Percentiles rank a stretch among this genome's conserved stretches.
These are phyloP conservation scores for Pholiota adiposa DNA, from an alignment of 1,284 basidiomycete genomes.

Conservation along the genomic window DNA sequence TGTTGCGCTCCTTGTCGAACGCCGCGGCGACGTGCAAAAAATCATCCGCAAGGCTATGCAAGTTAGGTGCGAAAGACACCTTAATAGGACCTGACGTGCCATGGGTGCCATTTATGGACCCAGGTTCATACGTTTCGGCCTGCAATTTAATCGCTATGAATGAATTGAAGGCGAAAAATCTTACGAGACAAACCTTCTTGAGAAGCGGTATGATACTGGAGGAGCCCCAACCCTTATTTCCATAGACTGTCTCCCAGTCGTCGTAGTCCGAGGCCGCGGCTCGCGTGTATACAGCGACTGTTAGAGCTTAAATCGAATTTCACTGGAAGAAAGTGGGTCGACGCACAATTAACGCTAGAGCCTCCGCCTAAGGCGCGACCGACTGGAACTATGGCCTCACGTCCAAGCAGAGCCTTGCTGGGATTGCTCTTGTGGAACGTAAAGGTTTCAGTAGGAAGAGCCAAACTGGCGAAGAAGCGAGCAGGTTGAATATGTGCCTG, in stretches of 20 bases:
- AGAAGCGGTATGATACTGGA: constrained; percentile 52
- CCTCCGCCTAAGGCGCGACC: constrained; percentile 62
- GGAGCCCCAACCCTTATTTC: constrained; percentile 59
- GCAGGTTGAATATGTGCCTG: constrained; percentile 53
- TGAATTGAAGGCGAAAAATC: background rate
- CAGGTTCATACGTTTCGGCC: constrained; percentile 54
- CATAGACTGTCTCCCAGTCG: constrained; percentile 50
- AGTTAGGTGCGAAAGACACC: constrained; percentile 43
- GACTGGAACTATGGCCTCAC: constrained; percentile 41
- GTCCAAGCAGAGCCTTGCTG: constrained; percentile 48
- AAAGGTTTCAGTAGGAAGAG: constrained; percentile 42
- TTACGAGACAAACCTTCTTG: constrained; percentile 43
- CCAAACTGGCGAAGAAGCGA: constrained; percentile 45
- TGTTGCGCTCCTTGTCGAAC: constrained; percentile 47
- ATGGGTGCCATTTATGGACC: constrained; percentile 41
- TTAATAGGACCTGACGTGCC: constrained; percentile 57
- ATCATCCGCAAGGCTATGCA: constrained; percentile 43
- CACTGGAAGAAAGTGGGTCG: background rate
- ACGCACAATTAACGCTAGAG: constrained; percentile 60
- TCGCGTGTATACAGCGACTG: constrained; percentile 59
- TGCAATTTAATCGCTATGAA: constrained; percentile 22
- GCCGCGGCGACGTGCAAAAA: constrained; percentile 48
- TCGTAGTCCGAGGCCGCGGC: constrained; percentile 60
- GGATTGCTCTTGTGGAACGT: constrained; percentile 45
- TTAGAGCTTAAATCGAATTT: background rate